phyloP scores from a whole-genome alignment of 768 basidiomycete genomes.

The Guyanaporus albipodus region DNA sequence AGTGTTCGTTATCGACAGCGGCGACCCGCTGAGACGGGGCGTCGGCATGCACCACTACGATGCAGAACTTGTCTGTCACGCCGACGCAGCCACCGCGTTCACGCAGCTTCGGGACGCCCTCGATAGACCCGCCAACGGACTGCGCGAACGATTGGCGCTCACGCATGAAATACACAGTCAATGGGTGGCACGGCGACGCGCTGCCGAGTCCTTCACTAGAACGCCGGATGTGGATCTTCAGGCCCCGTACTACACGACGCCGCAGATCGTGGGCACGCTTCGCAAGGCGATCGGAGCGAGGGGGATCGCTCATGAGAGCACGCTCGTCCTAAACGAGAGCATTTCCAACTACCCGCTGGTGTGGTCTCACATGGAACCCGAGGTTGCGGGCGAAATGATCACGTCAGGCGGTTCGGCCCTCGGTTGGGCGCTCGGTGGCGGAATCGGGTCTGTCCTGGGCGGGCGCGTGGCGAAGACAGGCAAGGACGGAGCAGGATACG shows the following conservation, averaged over 20 bases:
- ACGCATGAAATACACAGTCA: slow-evolving; percentile 22
- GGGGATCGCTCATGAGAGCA: slow-evolving; percentile 35
- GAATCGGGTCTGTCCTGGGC: slow-evolving; percentile 55
- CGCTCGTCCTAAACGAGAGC: slow-evolving; percentile 58
- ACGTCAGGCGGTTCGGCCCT: slow-evolving; percentile 62
- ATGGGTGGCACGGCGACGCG: slow-evolving; percentile 26
- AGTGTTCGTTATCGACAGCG: slow-evolving; percentile 59
- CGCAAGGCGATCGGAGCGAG: slow-evolving; percentile 36
- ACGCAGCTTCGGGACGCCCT: slow-evolving; percentile 39
- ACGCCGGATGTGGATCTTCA: too few species aligned
- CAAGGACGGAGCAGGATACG: slow-evolving; percentile 32
- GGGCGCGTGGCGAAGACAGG: slow-evolving; percentile 24
- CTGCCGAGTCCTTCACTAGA: slow-evolving; percentile 36
- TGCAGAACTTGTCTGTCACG: slow-evolving; percentile 55
- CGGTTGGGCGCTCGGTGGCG: slow-evolving; percentile 66
- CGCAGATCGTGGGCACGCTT: slow-evolving; percentile 48
- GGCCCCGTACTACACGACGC: slow-evolving; percentile 41
- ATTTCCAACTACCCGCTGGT: slow-evolving; percentile 53
- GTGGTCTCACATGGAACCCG: slow-evolving; percentile 58
- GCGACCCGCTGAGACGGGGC: slow-evolving; percentile 53
- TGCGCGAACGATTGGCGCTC: slow-evolving; percentile 13
- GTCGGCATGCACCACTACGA: slow-evolving; percentile 49
- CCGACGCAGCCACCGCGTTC: slow-evolving; percentile 51
- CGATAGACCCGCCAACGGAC: slow-evolving; percentile 7
- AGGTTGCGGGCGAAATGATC: slow-evolving; percentile 46